Evolutionary conservation across 805 yeast species (phyloP).

Genomic region (Ogataea zsoltii): DNA sequence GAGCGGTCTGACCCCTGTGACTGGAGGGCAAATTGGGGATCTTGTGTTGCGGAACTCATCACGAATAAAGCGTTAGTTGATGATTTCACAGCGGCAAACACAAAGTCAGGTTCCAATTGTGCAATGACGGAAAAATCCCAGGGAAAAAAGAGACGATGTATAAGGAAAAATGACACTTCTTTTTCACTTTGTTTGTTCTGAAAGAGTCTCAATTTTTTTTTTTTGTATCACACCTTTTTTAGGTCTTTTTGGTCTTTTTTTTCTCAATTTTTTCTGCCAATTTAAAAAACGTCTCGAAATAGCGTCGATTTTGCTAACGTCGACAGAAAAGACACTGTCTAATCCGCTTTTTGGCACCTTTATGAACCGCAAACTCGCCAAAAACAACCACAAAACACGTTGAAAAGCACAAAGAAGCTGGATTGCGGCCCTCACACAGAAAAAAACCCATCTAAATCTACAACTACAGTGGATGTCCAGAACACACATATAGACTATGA

Average conservation of each 20-base stretch:
- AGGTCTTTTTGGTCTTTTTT: background rate
- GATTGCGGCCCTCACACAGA: too few species aligned
- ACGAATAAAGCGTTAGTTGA: too few species aligned
- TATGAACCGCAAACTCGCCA: background rate
- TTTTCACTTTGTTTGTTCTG: too few species aligned
- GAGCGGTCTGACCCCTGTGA: too few species aligned
- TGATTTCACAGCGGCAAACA: too few species aligned
- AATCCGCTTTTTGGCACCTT: background rate
- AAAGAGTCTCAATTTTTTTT: too few species aligned
- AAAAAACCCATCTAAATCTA: background rate
- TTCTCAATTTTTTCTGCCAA: background rate
- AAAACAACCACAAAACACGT: background rate
- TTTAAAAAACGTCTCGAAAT: background rate
- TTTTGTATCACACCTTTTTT: background rate
- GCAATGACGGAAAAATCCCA: too few species aligned
- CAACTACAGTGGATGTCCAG: conserved; percentile 1
- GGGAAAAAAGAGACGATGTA: too few species aligned
- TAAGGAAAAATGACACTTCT: too few species aligned
- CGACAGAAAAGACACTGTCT: background rate
- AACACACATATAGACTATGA: conserved; percentile 15
- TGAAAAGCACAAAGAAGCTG: background rate
- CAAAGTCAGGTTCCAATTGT: too few species aligned
- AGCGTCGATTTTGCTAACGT: background rate
- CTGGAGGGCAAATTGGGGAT: too few species aligned
- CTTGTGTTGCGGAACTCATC: too few species aligned